These are phyloP conservation scores for Raphanus hybrid DNA, from an alignment of 441 rosid species.

Conservation along the genomic window DNA sequence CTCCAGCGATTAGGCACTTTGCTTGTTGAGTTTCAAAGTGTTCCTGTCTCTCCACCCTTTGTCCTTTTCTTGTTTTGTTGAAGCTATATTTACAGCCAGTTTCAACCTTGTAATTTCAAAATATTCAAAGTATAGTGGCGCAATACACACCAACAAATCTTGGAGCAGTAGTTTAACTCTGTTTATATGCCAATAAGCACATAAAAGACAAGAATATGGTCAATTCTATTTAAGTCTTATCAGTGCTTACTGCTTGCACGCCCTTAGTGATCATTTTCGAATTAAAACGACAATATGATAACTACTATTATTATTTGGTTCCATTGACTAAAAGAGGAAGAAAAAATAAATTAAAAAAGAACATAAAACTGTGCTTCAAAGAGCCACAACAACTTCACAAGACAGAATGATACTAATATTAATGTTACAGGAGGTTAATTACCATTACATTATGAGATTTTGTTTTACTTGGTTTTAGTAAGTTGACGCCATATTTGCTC, in stretches of 20 bases:
- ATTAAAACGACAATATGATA: constrained; percentile 38
- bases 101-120: constrained; percentile 38
- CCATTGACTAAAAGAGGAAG: constrained; percentile 10
- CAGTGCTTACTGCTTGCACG: constrained; percentile 28
- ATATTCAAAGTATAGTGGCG: constrained; percentile 23
- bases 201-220: constrained; percentile 8
- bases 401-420: constrained; percentile 5
- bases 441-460: constrained; percentile 2
- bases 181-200: constrained; percentile 20
- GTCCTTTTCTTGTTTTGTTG: constrained; percentile 17
- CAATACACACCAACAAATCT: neutral
- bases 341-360: too few species aligned
- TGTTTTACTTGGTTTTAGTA: constrained; percentile 15
- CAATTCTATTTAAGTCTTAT: constrained; percentile 11
- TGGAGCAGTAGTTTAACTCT: constrained; percentile 5
- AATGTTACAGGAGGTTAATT: constrained; percentile 23
- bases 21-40: constrained; percentile 28
- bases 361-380: constrained; percentile 14
- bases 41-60: constrained; percentile 30
- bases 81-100: constrained; percentile 28
- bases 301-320: constrained; percentile 34
- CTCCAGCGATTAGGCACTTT: constrained; percentile 31
- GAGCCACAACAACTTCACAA: constrained; percentile 30
- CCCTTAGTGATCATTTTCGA: constrained; percentile 32
- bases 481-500: constrained; percentile 67